Evolutionary conservation across 225 moss, liverwort and hornwort species (phyloP).

Genomic region (Polytrichum formosum): DNA sequence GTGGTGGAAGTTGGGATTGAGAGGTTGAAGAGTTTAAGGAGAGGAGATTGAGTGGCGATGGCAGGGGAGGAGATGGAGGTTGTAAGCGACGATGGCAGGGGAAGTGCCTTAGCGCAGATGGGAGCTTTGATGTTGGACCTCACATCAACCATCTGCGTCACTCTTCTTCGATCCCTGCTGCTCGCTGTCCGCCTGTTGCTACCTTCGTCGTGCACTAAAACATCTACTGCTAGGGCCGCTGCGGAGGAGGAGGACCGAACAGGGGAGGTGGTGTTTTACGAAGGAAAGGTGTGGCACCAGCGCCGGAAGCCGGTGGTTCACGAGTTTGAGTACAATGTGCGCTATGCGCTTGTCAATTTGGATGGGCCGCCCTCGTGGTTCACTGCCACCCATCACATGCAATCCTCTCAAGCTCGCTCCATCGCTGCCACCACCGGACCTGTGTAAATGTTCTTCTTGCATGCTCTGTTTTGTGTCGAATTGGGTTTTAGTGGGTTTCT

Average conservation of each 20-base stretch:
- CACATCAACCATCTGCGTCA: slow-evolving; percentile 28
- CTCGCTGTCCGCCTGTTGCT: slow-evolving; percentile 27
- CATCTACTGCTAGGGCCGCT: not conserved
- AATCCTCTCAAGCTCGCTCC: slow-evolving; percentile 57
- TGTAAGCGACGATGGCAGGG: slow-evolving; percentile 25
- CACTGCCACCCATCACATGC: slow-evolving; percentile 62
- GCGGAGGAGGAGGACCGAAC: slow-evolving; percentile 1
- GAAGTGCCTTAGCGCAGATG: slow-evolving; percentile 34
- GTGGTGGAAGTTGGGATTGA: too few species aligned
- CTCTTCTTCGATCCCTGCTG: slow-evolving; percentile 33
- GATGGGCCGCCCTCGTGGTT: slow-evolving; percentile 71
- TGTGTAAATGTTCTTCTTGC: slow-evolving; percentile 30
- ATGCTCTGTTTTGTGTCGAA: too few species aligned
- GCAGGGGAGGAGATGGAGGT: slow-evolving; percentile 2
- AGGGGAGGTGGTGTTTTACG: slow-evolving; percentile 42
- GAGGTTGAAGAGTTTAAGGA: too few species aligned
- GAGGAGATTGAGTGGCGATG: not conserved
- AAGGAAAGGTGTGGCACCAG: slow-evolving; percentile 87
- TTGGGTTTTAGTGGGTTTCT: too few species aligned
- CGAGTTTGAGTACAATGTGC: slow-evolving; percentile 67
- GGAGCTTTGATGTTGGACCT: slow-evolving; percentile 30
- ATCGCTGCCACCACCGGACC: slow-evolving; percentile 67
- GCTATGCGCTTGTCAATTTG: slow-evolving; percentile 79
- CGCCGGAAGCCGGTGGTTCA: slow-evolving; percentile 76
- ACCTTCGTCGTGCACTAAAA: not conserved